These are phyloP conservation scores for Entomophthora muscae DNA, from an alignment of 371 early-diverging fungal genomes.

Conservation along the genomic window DNA sequence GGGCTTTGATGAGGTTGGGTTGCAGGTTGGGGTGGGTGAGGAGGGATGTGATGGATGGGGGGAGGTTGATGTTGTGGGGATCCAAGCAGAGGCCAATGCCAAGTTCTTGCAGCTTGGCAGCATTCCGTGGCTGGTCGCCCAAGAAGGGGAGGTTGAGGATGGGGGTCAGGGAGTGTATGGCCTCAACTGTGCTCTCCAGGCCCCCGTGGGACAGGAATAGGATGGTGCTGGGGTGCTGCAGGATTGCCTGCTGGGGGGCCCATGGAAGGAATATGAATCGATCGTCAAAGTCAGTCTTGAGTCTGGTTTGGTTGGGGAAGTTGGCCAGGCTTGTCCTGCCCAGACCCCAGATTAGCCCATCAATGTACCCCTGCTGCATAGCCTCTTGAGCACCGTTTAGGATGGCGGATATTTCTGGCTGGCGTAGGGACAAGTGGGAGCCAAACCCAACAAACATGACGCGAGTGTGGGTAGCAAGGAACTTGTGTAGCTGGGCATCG, in stretches of 20 bases:
- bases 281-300: background rate
- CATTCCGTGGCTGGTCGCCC: background rate
- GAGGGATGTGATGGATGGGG: background rate
- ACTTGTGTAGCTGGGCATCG: background rate
- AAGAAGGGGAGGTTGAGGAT: background rate
- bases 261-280: background rate
- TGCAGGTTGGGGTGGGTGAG: background rate
- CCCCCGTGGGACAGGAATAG: background rate
- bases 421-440: background rate
- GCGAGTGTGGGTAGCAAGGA: background rate
- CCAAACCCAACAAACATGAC: conserved; percentile 5
- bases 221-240: background rate
- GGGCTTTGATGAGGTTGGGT: background rate
- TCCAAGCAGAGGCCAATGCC: background rate
- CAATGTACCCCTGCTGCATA: background rate
- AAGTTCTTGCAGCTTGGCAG: background rate
- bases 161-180: background rate
- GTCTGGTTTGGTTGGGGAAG: background rate
- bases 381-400: background rate
- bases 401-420: background rate
- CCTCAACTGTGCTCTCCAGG: background rate
- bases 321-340: too few species aligned
- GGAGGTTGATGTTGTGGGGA: background rate
- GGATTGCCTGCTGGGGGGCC: background rate
- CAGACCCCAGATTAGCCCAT: conserved; percentile 2